These are phyloP conservation scores for Coemansia sp. DNA, from an alignment of 192 early-diverging fungal species.

Conservation along the genomic window DNA sequence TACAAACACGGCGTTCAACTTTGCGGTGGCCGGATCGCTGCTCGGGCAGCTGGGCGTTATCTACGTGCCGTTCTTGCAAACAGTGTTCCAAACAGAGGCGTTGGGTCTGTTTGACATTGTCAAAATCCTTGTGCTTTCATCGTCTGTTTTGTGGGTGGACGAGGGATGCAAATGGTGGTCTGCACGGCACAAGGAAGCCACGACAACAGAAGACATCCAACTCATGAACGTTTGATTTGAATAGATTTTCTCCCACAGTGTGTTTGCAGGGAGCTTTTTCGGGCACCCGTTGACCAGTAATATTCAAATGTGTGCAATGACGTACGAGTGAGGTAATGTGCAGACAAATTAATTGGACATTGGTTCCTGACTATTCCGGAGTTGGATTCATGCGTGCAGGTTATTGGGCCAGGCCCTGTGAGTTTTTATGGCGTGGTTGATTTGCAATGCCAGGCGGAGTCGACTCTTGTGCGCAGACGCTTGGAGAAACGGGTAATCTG, in stretches of 20 bases:
- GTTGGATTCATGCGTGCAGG: background rate
- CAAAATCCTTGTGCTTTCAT: conserved; percentile 68
- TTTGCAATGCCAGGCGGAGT: background rate
- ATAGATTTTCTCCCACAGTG: background rate
- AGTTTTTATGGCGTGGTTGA: background rate
- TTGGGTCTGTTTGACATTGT: conserved; percentile 72
- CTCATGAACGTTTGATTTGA: conserved; percentile 37
- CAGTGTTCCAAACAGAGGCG: conserved; percentile 91
- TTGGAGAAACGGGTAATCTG: background rate
- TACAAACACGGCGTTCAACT: conserved; percentile 87
- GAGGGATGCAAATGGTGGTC: conserved; percentile 76
- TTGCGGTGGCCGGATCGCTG: conserved; percentile 76
- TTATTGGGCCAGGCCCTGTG: no score
- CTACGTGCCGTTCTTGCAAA: conserved; percentile 86
- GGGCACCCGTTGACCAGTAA: background rate
- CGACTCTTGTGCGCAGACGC: no score
- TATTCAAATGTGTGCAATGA: background rate
- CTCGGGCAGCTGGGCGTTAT: conserved; percentile 86
- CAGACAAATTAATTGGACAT: conserved; percentile 8
- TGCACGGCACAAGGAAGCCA: conserved; percentile 14
- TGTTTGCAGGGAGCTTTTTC: no score
- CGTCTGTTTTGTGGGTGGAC: conserved; percentile 81
- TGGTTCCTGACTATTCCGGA: background rate
- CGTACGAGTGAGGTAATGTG: conserved; percentile 4
- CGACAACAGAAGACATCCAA: conserved; percentile 46